Evolutionary conservation across 805 yeast genomes (phyloP), one percentile per base, ranked within the genome.

Genomic region (Sugiyamaella qingdaonensis): DNA sequence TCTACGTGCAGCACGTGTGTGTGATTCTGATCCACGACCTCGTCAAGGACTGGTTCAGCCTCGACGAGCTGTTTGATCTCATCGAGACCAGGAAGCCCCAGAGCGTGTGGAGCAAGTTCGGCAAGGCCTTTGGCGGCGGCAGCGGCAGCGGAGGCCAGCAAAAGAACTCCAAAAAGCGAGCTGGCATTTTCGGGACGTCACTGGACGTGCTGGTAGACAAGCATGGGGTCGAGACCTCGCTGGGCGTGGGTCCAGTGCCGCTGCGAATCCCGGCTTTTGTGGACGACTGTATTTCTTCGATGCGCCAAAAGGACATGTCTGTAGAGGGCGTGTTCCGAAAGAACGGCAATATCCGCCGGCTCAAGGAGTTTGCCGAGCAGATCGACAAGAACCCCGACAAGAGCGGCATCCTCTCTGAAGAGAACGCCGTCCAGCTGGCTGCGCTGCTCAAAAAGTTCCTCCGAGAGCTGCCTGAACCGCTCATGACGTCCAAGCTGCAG

Each of bases 251-350:
- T 0, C 90, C 96, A 0, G 83, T 83, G 58, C 56, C 66, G n/a
- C 77, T 94, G 42, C 78, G 83, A 35, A 86, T 94, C 41, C 99
- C 99, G 0, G 77, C 88, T 46, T 74, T 94, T 36, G 77, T 94
- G 42, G 98, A 92, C 62, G 98, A 94, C 63, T 73, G 91, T 14
- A 81, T 94, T 34, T 79, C 81, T 31, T 87, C 95, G 0, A 79
- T 94, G 74, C 80, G 88, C 50, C 92, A 86, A 55, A 89, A 88
- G 76, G 98, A 94, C 69, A 81, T 92, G 85, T 88, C 97, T 2
- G 90, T 72, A 9, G 99, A 94, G 69, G 99, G 99, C 55, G 85
- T 94, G 3, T 94, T 94, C 78, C 81, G 99, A 63, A 86, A 91
- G 65, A 94, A 94, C 66, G 99, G 99, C 64, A 94, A 94, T 66